These are phyloP conservation scores for Adansonia digitata DNA, from an alignment of 345 rosid species.

Conservation along the genomic window DNA sequence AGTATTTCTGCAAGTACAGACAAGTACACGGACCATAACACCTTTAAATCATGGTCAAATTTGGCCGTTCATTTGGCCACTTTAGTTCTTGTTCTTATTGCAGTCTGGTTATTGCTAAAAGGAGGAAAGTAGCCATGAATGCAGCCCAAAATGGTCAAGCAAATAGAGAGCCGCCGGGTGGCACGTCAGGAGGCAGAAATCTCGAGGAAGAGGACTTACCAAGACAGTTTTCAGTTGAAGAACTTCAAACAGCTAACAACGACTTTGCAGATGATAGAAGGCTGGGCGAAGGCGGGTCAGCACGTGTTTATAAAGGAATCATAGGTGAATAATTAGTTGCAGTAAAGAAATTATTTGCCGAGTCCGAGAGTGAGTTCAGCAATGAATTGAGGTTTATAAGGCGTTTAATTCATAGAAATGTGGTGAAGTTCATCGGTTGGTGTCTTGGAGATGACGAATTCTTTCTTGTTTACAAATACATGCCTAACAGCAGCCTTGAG, in stretches of 20 bases:
- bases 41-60: slow-evolving; percentile 29
- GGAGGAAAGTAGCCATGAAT: neutral
- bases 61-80: slow-evolving; percentile 3
- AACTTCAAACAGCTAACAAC: neutral
- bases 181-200: neutral
- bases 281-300: neutral
- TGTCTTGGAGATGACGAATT: neutral
- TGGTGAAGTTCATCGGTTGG: neutral
- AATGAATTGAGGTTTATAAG: neutral
- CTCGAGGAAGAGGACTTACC: neutral
- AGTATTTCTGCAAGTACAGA: slow-evolving; percentile 37
- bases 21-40: neutral
- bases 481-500: neutral
- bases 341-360: neutral
- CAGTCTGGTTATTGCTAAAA: neutral
- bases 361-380: neutral
- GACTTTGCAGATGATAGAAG: neutral
- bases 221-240: neutral
- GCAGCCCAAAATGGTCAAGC: neutral
- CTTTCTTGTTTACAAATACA: neutral
- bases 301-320: neutral
- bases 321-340: neutral
- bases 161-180: neutral
- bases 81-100: neutral
- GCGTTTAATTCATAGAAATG: neutral